Conservation (phyloP, 2,329 filamentous ascomycete genomes). For the Lachnellula cervina region DNA sequence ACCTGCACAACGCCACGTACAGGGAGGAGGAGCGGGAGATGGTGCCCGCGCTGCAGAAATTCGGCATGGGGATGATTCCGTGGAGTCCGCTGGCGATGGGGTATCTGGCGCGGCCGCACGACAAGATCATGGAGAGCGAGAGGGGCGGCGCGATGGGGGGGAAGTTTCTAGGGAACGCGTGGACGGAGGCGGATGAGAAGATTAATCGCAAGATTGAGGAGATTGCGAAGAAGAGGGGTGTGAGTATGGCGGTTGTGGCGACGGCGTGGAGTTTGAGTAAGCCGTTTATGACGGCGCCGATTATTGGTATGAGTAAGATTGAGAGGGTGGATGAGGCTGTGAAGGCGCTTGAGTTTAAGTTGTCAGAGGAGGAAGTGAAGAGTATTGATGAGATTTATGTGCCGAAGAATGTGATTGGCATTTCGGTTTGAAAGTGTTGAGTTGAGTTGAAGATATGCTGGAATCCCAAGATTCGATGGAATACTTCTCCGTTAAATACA, state of each 20-base stretch:
- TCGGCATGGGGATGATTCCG: slow-evolving; percentile 35
- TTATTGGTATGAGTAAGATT: slow-evolving; percentile 46
- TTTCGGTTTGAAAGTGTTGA: not conserved
- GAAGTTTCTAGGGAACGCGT: slow-evolving; percentile 12
- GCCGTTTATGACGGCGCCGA: slow-evolving; percentile 37
- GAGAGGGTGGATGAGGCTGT: slow-evolving; percentile 51
- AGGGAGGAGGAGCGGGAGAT: slow-evolving; percentile 51
- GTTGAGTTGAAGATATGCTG: too few relatives aligned
- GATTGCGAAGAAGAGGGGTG: slow-evolving; percentile 49
- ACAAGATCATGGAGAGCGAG: slow-evolving; percentile 11
- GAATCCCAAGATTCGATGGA: too few relatives aligned
- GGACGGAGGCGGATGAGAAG: slow-evolving; percentile 22
- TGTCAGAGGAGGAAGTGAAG: slow-evolving; percentile 48
- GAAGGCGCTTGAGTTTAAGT: slow-evolving; percentile 34
- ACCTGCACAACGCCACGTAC: slow-evolving; percentile 52
- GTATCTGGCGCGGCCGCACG: slow-evolving; percentile 16
- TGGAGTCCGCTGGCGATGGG: slow-evolving; percentile 35
- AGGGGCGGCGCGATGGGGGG: slow-evolving; percentile 11
- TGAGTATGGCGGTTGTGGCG: slow-evolving; percentile 55
- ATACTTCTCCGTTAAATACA: too few relatives aligned
- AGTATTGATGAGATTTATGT: slow-evolving; percentile 52
- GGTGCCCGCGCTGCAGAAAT: slow-evolving; percentile 19
- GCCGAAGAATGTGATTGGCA: slow-evolving; percentile 33
- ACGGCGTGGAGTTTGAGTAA: slow-evolving; percentile 50
- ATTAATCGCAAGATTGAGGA: slow-evolving; percentile 23